phyloP scores from a whole-genome alignment of 805 yeast species.

The Metschnikowia noctiluminum region DNA sequence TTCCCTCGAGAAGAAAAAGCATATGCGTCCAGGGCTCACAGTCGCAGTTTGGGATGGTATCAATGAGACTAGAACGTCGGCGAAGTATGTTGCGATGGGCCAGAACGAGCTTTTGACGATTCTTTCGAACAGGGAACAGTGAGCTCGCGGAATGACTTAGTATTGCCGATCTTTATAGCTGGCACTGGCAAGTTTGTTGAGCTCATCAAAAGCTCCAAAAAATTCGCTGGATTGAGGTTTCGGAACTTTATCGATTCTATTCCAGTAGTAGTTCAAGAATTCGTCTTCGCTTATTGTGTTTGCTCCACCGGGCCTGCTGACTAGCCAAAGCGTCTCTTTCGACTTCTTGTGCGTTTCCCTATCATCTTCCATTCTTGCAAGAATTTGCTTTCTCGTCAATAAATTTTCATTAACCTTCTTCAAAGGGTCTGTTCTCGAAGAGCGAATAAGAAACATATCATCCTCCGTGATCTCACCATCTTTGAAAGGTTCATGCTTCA shows the following conservation, averaged over 20 bases:
- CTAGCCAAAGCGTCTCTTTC: constrained; percentile 78
- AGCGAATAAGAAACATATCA: constrained; percentile 17
- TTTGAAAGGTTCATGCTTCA: constrained; percentile 26
- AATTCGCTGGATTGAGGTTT: constrained; percentile 43
- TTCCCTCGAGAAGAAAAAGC: constrained; percentile 32
- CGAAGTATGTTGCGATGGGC: constrained; percentile 63
- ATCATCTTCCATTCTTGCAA: constrained; percentile 86
- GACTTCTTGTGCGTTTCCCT: constrained; percentile 84
- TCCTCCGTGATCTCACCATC: constrained; percentile 21
- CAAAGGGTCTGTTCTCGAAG: constrained; percentile 26
- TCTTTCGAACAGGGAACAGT: constrained; percentile 26
- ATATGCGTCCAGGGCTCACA: constrained; percentile 49
- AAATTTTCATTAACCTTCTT: constrained; percentile 21
- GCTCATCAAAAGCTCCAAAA: constrained; percentile 48
- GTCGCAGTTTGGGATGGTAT: constrained; percentile 49
- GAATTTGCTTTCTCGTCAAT: constrained; percentile 49
- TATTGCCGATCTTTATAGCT: constrained; percentile 49
- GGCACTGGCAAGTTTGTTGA: constrained; percentile 50
- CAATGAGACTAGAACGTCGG: constrained; percentile 49
- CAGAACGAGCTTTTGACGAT: constrained; percentile 64
- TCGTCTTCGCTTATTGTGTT: constrained; percentile 36
- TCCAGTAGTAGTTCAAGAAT: constrained; percentile 47
- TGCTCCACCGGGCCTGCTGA: constrained; percentile 43
- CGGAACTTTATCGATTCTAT: constrained; percentile 40
- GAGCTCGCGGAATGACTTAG: constrained; percentile 9